Base-by-base conservation (phyloP, 306 rosid genomes). In the Astragalus glycyphyllos region DNA sequence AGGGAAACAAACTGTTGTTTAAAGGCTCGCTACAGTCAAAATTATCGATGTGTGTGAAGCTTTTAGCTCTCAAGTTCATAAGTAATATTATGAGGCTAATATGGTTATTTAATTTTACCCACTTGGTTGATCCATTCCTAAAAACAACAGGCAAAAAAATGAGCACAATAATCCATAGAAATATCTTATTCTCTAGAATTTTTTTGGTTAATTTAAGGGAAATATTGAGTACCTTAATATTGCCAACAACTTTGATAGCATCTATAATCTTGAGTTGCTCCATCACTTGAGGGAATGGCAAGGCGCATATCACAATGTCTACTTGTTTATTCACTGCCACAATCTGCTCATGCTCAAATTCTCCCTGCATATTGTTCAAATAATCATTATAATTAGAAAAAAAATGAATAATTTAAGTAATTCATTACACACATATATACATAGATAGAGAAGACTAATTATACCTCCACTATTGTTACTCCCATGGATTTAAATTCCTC, bases 221-320 rank as follows among this genome's bases (percentile, higher is more conserved):
- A 46, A 12, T 40, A 38, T 40, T 8, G 2, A 20, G 26, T 35
- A 68, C 74, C 65, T 69, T 69, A 8, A 79, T 60, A 37, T 76
- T 75, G 1, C 82, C 82, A 48, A 79, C 81, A 17, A 68, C 49
- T 71, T 79, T 75, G 42, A 83, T 79, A 55, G 84, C 84, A 4
- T 76, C 37, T 6, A 83, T 75, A 70, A 83, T 79, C 58, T 79
- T 79, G 51, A 75, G 62, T 48, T 79, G 84, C 3, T 79, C 79
- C 57, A 71, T 7, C 8, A 83, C 71, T 65, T 67, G 82, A 32
- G 84, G 84, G 38, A 8, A 66, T 15, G 84, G 50, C 10, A 79
- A 40, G 1, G 79, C 34, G 44, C 71, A 71, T 29, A 83, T 79
- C 34, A 83, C 82, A 26, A 83, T 77, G 12, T 79, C 86, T 11